Conservation (phyloP, 768 basidiomycete species). For the Trametes villosa region DNA sequence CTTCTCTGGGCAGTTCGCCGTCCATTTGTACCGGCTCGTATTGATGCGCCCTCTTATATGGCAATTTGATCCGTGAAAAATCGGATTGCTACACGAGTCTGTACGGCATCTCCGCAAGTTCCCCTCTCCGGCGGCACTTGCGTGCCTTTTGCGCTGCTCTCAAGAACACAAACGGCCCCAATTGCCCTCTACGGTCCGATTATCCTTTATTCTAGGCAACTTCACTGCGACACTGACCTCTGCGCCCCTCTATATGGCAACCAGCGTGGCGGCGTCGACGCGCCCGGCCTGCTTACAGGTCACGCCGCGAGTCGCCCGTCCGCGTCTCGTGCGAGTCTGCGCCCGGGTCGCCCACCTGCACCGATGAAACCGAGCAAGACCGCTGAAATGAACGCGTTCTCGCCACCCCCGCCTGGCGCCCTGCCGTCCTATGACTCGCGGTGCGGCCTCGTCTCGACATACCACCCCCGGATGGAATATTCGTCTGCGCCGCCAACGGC, state of each 20-base stretch:
- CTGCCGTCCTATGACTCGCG: conserved; percentile 16
- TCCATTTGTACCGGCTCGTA: too few relatives aligned
- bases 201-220: neutral
- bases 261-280: neutral
- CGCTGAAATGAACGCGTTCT: conserved; percentile 4
- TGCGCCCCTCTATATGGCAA: neutral
- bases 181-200: neutral
- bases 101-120: conserved; percentile 1
- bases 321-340: conserved; percentile 8
- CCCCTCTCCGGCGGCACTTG: neutral
- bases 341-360: neutral
- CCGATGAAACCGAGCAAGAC: neutral
- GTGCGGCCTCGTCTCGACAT: conserved; percentile 15
- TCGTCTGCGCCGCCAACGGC: conserved; percentile 5
- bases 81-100: conserved; percentile 6
- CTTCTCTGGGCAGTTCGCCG: neutral
- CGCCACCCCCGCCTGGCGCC: neutral
- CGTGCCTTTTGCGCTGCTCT: neutral
- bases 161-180: neutral
- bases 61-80: conserved; percentile 15
- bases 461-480: conserved; percentile 14
- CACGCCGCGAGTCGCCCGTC: neutral
- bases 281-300: neutral
- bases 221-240: neutral
- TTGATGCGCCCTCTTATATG: conserved; percentile 9